These are phyloP conservation scores for Neurospora crassa DNA, from an alignment of 2,329 filamentous ascomycete genomes.

Conservation along the genomic window DNA sequence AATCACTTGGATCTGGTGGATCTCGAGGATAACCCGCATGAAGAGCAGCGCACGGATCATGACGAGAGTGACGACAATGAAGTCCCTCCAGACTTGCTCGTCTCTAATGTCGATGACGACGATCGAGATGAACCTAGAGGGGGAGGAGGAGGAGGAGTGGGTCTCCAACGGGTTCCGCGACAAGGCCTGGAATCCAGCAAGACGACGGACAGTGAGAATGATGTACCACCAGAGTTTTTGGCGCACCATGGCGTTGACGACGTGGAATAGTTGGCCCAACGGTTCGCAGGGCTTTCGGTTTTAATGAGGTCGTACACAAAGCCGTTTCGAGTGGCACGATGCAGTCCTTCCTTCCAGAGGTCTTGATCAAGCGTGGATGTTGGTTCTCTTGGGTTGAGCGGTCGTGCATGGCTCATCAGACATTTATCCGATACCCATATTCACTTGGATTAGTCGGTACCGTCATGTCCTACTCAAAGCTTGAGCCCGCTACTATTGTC, in stretches of 20 bases:
- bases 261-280: conserved; percentile 1
- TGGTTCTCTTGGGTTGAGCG: neutral
- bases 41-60: neutral
- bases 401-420: neutral
- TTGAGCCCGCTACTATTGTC: neutral
- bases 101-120: conserved; percentile 12
- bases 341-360: neutral
- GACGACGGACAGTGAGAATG: conserved; percentile 33
- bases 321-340: neutral
- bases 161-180: neutral
- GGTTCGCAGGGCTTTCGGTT: neutral
- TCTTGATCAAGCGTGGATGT: neutral
- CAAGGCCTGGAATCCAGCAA: conserved; percentile 6
- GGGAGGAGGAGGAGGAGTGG: neutral
- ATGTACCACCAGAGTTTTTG: conserved; percentile 43
- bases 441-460: neutral
- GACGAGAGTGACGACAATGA: conserved; percentile 27
- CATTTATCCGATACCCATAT: neutral
- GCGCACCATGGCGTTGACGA: conserved; percentile 27
- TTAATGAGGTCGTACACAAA: neutral
- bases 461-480: neutral
- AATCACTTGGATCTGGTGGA: conserved; percentile 22
- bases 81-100: conserved; percentile 32
- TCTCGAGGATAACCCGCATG: conserved; percentile 20
- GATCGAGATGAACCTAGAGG: conserved; percentile 5